These are phyloP conservation scores for Reutealis trisperma DNA, from an alignment of 345 rosid genomes.

Conservation along the genomic window DNA sequence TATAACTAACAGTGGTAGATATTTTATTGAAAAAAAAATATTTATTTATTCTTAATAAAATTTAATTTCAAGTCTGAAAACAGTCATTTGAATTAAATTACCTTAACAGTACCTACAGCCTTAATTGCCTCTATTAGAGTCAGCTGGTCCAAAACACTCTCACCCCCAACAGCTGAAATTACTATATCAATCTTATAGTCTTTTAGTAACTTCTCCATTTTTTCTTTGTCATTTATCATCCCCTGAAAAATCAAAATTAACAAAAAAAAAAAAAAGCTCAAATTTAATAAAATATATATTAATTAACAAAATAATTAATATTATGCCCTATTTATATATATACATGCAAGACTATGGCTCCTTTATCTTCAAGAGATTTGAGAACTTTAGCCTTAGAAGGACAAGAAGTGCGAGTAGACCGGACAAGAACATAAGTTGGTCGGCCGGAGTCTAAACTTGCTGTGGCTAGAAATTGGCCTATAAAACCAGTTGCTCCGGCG, in stretches of 20 bases:
- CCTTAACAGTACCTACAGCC: slow-evolving; percentile 61
- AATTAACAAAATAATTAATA: too few relatives aligned
- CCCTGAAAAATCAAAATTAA: slow-evolving; percentile 38
- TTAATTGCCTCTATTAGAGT: slow-evolving; percentile 51
- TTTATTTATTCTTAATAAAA: too few relatives aligned
- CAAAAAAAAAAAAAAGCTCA: not conserved
- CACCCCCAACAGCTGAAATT: slow-evolving; percentile 56
- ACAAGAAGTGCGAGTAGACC: slow-evolving; percentile 26
- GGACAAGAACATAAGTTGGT: slow-evolving; percentile 52
- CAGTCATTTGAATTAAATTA: too few relatives aligned
- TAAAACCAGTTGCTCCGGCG: slow-evolving; percentile 63
- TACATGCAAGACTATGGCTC: slow-evolving; percentile 49
- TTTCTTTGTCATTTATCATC: slow-evolving; percentile 31
- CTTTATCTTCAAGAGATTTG: slow-evolving; percentile 48
- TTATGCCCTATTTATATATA: not conserved
- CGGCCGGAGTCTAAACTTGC: slow-evolving; percentile 60
- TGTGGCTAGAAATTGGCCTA: slow-evolving; percentile 55
- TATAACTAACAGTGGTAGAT: too few relatives aligned
- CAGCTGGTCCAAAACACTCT: slow-evolving; percentile 39
- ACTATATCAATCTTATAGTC: slow-evolving; percentile 59
- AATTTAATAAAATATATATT: not conserved
- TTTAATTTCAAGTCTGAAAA: too few relatives aligned
- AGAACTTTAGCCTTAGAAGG: slow-evolving; percentile 31
- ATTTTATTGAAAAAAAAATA: too few relatives aligned
- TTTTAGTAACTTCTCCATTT: slow-evolving; percentile 50